A percentile compares a stretch with the other conserved stretches of the same genome.
Evolutionary conservation across 352 stramenopile genomes (phyloP).

Genomic region (Plasmopara viticola): DNA sequence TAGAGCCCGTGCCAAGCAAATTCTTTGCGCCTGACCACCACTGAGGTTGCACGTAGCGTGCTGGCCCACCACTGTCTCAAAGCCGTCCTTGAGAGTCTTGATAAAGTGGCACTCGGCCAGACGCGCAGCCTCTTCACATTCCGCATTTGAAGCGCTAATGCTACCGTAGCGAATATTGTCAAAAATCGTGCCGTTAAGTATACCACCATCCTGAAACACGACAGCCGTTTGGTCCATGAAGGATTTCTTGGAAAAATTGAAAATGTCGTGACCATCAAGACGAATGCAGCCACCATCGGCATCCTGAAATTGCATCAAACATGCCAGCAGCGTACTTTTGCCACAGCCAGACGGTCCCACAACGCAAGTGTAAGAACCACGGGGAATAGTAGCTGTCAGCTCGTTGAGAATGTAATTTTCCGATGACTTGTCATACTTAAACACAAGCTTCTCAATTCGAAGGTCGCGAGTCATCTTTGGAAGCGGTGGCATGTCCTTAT

Average conservation of each 20-base stretch:
- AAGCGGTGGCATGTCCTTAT: slow-evolving; percentile 63
- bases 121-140: slow-evolving; percentile 75
- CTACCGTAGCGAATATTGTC: slow-evolving; percentile 87
- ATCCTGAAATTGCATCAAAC: slow-evolving; percentile 86
- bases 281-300: slow-evolving; percentile 74
- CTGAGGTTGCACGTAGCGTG: slow-evolving; percentile 84
- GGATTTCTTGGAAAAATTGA: slow-evolving; percentile 82
- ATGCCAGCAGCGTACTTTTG: slow-evolving; percentile 84
- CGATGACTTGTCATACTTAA: slow-evolving; percentile 83
- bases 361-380: slow-evolving; percentile 81
- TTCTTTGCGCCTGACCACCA: slow-evolving; percentile 81
- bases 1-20: slow-evolving; percentile 76
- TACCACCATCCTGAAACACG: slow-evolving; percentile 83
- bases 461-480: slow-evolving; percentile 82
- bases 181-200: slow-evolving; percentile 83
- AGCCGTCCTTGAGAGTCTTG: slow-evolving; percentile 70
- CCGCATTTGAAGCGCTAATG: slow-evolving; percentile 52
- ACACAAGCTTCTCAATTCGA: slow-evolving; percentile 73
- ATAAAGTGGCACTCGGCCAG: slow-evolving; percentile 84
- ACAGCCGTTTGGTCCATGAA: slow-evolving; percentile 85
- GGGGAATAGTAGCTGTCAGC: slow-evolving; percentile 56
- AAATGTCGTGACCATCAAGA: slow-evolving; percentile 76
- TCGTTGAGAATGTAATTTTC: slow-evolving; percentile 83
- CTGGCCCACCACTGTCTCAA: slow-evolving; percentile 77
- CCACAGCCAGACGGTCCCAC: slow-evolving; percentile 79